A percentile compares a stretch with the other conserved stretches of the same genome.
phyloP scores from a whole-genome alignment of 192 early-diverging fungal species.

The Backusella tuberculispora region DNA sequence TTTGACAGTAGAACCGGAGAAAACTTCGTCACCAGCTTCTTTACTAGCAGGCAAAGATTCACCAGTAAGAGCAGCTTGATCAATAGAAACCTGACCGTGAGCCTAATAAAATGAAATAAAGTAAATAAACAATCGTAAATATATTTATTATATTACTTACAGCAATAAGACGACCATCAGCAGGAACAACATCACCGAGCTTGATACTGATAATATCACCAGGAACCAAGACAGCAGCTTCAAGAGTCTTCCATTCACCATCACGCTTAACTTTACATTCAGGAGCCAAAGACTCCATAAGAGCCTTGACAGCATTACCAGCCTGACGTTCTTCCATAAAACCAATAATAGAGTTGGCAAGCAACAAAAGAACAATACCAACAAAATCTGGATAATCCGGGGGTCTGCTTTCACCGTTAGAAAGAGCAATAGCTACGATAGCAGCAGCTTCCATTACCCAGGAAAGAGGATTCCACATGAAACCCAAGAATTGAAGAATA shows the following conservation, averaged over 20 bases:
- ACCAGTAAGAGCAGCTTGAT: slow-evolving; percentile 74
- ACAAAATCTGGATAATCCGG: slow-evolving; percentile 86
- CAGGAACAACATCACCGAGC: slow-evolving; percentile 87
- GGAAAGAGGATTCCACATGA: slow-evolving; percentile 80
- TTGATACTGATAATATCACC: slow-evolving; percentile 87
- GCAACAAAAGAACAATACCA: slow-evolving; percentile 78
- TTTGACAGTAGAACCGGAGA: slow-evolving; percentile 79
- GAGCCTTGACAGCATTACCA: slow-evolving; percentile 87
- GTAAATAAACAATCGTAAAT: not conserved
- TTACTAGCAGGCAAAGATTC: slow-evolving; percentile 74
- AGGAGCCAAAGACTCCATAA: slow-evolving; percentile 87
- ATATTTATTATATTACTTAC: slow-evolving; percentile 37
- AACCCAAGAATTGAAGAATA: slow-evolving; percentile 83
- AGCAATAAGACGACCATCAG: slow-evolving; percentile 82
- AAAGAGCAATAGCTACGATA: slow-evolving; percentile 74
- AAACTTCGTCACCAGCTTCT: slow-evolving; percentile 70
- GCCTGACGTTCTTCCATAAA: slow-evolving; percentile 89
- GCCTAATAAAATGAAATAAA: slow-evolving; percentile 25
- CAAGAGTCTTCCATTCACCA: slow-evolving; percentile 76
- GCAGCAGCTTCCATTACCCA: slow-evolving; percentile 87
- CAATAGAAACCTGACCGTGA: slow-evolving; percentile 61
- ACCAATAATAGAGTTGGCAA: slow-evolving; percentile 86
- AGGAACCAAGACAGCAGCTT: slow-evolving; percentile 77
- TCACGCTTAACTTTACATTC: slow-evolving; percentile 87
- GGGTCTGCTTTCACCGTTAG: slow-evolving; percentile 67